phyloP scores from a whole-genome alignment of 1,284 basidiomycete genomes.

The Puccinia coronata region DNA sequence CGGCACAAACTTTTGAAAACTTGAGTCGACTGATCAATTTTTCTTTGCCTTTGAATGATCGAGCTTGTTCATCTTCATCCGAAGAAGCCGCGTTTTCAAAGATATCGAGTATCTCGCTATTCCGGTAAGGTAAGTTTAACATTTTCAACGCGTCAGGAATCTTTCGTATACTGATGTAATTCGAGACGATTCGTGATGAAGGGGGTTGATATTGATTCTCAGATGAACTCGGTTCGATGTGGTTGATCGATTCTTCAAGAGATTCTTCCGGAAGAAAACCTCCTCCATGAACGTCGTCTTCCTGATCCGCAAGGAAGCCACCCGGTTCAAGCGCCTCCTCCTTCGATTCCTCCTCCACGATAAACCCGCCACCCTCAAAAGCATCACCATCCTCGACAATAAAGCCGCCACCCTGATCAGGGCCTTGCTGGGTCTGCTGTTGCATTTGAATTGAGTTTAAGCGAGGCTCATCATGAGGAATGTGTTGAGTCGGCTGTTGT shows the following conservation, averaged over 20 bases:
- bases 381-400: slow-evolving; percentile 2
- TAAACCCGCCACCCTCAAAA: slow-evolving; percentile 3
- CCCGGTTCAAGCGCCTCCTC: neutral
- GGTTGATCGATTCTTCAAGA: neutral
- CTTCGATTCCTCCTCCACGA: slow-evolving; percentile 1
- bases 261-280: neutral
- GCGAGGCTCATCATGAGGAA: neutral
- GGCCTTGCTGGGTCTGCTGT: neutral
- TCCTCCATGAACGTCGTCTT: neutral
- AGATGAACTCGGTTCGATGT: neutral
- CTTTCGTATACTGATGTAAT: neutral
- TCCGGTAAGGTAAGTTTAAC: slow-evolving; percentile 31
- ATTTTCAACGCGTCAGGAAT: slow-evolving; percentile 36
- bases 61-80: slow-evolving; percentile 19
- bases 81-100: slow-evolving; percentile 41
- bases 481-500: neutral
- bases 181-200: neutral
- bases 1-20: slow-evolving; percentile 41
- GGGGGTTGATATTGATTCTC: neutral
- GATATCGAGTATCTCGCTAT: slow-evolving; percentile 33
- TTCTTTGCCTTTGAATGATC: neutral
- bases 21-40: slow-evolving; percentile 24
- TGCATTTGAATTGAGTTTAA: neutral
- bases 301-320: neutral
- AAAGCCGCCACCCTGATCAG: slow-evolving; percentile 12